Base-by-base conservation (phyloP, 441 rosid genomes). In the Capsella rubella region DNA sequence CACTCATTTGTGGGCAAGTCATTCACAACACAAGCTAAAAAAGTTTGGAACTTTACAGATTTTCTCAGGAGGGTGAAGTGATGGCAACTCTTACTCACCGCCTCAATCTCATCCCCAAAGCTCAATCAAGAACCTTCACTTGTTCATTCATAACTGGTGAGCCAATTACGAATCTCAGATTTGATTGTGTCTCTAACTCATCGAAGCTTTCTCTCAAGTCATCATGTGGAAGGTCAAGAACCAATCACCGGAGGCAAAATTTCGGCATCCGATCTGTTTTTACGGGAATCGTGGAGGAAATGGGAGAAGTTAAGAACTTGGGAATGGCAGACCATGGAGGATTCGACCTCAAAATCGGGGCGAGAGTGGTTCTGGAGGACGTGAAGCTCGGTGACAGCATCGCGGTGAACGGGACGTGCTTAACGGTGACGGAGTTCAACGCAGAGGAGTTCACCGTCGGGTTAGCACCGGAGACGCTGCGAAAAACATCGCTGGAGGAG, bases 361-460 rank as follows among this genome's bases (percentile, higher is more conserved):
- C 93, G 1, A 79, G 66, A 80, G 87, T 83, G 16, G 90, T 90
- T 5, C 77, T 88, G 0, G 84, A 84, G 54, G 93, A 84, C 37
- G 91, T 90, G 4, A 80, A 83, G 79, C 85, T 88, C 10, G 97
- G 98, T 2, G 96, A 90, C 80, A 91, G 96, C 78, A 89, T 93
- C 49, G 90, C 96, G 3, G 85, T 91, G 10, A 90, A 91, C 39
- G 98, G 98, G 0, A 87, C 97, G n/a, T 93, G 97, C 81, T 82
- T 91, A 18, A 93, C 96, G 4, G 96, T 91, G 10, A 91, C 97
- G 12, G 81, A 83, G 39, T 91, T 93, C 71, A 84, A 78, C 49
- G 40, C 73, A 15, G 77, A 73, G 35, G 97, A 87, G 35, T 90
- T 91, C 78, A 84, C 92, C 0, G 96, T 84, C 2, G 97, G 95